Evolutionary conservation across 2,329 filamentous ascomycete species (phyloP), one percentile per base, ranked within the genome.

Genomic region (Arthroderma sp.): DNA sequence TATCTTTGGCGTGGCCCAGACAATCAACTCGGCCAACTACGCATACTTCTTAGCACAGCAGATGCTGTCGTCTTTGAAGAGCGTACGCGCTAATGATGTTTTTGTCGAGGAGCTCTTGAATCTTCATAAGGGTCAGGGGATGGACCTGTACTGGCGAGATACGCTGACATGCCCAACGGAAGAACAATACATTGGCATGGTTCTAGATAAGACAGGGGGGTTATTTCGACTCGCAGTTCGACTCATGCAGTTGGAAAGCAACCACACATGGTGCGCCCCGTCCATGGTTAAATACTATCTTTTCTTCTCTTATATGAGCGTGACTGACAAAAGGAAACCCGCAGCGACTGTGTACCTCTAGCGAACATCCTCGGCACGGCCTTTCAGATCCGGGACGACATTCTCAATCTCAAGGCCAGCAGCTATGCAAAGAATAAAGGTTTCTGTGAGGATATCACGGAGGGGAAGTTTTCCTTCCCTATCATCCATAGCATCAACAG

Each of bases 371-470:
- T 68, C 59, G 68, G 70, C 4, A 59, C 68, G 21, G 64, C 70
- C 23, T 71, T 71, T 55, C 70, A 71, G 54, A 68, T 71, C 37
- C 66, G 68, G 38, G 68, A 73, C 74, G 91, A 95, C 78, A 94
- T 95, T 75, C 82, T 88, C 71, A 95, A 95, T 70, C 81, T 96
- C 57, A 79, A 76, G 25, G 64, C 60, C 52, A 71, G 72, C 31
- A 77, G 83, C 67, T 95, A 95, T 76, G 82, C 82, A 41, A 77
- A 84, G 61, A 90, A 93, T 72, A 96, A 95, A 75, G 91, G 90
- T 56, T 80, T 93, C 65, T 93, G 90, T 61, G 65, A 68, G 60
- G 66, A 68, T 56, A 59, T 69, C 7, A 67, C 63, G 5, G 67
- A 69, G 55, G 65, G 66, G 2, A 68, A 68, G 61, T 68, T 67